phyloP scores from a whole-genome alignment of 805 yeast genomes.

The Candida boidinii region DNA sequence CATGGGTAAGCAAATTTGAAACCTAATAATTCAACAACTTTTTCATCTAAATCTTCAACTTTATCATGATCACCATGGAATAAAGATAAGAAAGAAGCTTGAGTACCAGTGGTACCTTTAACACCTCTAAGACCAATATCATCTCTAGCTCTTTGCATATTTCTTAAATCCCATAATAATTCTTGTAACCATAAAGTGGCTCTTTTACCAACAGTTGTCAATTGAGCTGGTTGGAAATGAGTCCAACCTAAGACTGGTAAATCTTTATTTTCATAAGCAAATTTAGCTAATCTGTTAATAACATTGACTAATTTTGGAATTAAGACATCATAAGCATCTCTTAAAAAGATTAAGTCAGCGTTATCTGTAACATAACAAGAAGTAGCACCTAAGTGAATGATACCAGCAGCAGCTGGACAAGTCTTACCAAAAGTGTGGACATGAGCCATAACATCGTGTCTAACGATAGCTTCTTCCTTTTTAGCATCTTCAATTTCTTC shows the following conservation, averaged over 20 bases:
- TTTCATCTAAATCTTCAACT: constrained; percentile 86
- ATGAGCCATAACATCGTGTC: constrained; percentile 99
- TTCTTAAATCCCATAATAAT: constrained; percentile 94
- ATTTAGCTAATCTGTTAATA: constrained; percentile 78
- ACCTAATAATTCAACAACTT: constrained; percentile 88
- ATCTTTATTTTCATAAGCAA: constrained; percentile 89
- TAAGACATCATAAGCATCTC: constrained; percentile 90
- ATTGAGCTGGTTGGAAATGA: constrained; percentile 98
- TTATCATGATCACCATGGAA: constrained; percentile 97
- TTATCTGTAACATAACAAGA: constrained; percentile 97
- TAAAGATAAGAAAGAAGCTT: constrained; percentile 88
- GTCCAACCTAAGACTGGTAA: constrained; percentile 98
- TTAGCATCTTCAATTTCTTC: constrained; percentile 87
- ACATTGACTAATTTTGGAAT: constrained; percentile 95
- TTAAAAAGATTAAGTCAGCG: constrained; percentile 91
- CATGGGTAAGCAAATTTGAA: constrained; percentile 94
- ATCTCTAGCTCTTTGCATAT: constrained; percentile 90
- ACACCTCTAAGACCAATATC: constrained; percentile 97
- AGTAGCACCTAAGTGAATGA: constrained; percentile 96
- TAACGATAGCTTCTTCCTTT: constrained; percentile 91
- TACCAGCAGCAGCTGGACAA: constrained; percentile 95
- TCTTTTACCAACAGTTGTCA: constrained; percentile 97
- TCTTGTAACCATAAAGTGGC: constrained; percentile 98
- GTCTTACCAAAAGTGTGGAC: constrained; percentile 91
- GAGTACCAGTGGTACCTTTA: constrained; percentile 99